Conservation (phyloP, 768 basidiomycete genomes). For the Boletus patriciae region DNA sequence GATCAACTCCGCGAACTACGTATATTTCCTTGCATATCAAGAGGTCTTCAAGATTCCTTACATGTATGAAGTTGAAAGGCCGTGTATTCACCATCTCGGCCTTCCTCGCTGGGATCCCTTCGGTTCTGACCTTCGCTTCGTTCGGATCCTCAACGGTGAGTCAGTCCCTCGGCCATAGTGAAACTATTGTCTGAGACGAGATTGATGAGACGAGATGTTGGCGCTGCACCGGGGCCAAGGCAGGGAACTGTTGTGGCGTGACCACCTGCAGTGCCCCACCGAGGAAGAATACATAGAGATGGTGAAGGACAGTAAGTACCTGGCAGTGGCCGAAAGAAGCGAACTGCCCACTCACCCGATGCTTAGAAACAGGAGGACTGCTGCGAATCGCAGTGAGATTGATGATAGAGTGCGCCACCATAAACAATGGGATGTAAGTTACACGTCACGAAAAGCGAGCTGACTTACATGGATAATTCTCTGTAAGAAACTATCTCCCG, state of each 20-base stretch:
- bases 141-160: constrained; percentile 74
- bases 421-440: constrained; percentile 56
- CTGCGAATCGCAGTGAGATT: constrained; percentile 89
- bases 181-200: neutral
- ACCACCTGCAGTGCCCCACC: constrained; percentile 83
- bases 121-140: constrained; percentile 46
- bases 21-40: constrained; percentile 91
- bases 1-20: constrained; percentile 96
- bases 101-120: neutral
- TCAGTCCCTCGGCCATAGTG: neutral
- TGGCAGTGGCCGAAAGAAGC: neutral
- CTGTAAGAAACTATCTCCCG: constrained; percentile 51
- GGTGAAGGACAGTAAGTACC: constrained; percentile 85
- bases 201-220: constrained; percentile 60
- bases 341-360: neutral
- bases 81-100: constrained; percentile 41
- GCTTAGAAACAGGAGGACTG: constrained; percentile 88
- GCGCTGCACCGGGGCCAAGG: constrained; percentile 93
- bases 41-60: constrained; percentile 56
- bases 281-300: constrained; percentile 94
- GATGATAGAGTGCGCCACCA: constrained; percentile 86
- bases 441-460: too few species aligned
- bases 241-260: constrained; percentile 90
- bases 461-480: neutral
- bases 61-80: constrained; percentile 6